Conservation (phyloP, 495 filamentous ascomycete species). For the Penicillium turbatum region DNA sequence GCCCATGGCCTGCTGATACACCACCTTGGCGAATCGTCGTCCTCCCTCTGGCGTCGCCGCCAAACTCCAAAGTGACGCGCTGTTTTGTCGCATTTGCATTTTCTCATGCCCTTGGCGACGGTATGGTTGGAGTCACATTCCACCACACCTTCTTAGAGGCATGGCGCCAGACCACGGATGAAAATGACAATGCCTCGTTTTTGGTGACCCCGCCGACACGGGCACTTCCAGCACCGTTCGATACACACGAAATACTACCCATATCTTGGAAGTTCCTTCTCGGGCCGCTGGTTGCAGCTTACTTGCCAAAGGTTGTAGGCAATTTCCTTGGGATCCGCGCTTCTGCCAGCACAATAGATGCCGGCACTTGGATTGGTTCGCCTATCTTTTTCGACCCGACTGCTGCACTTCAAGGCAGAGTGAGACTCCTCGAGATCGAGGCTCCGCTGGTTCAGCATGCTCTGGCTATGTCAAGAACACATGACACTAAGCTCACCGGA, state of each 20-base stretch:
- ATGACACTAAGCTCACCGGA: slow-evolving; percentile 22
- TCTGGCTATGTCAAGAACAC: slow-evolving; percentile 5
- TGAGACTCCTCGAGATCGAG: slow-evolving; percentile 20
- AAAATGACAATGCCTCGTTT: background rate
- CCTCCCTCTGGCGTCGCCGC: slow-evolving; percentile 12
- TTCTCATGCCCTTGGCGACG: slow-evolving; percentile 25
- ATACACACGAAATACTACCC: slow-evolving; percentile 22
- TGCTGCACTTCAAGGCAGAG: background rate
- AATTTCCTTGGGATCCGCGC: slow-evolving; percentile 17
- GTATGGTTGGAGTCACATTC: slow-evolving; percentile 20
- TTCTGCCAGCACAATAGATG: slow-evolving; percentile 16
- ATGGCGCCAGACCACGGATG: slow-evolving; percentile 1
- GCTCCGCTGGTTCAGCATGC: slow-evolving; percentile 13
- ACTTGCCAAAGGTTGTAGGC: slow-evolving; percentile 13
- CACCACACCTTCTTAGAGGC: slow-evolving; percentile 19
- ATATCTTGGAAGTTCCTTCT: slow-evolving; percentile 26
- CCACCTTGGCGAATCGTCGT: slow-evolving; percentile 27
- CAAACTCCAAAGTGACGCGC: slow-evolving; percentile 5
- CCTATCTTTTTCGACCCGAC: slow-evolving; percentile 16
- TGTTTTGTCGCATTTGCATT: slow-evolving; percentile 24
- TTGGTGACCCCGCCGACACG: slow-evolving; percentile 2
- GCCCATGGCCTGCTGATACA: slow-evolving; percentile 19
- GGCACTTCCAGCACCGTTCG: slow-evolving; percentile 16
- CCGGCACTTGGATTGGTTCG: slow-evolving; percentile 22
- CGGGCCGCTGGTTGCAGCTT: slow-evolving; percentile 12